Percentiles rank a stretch among this genome's conserved stretches.
Evolutionary conservation across 306 rosid genomes (phyloP).

Genomic region (Gastrolobium bilobum): DNA sequence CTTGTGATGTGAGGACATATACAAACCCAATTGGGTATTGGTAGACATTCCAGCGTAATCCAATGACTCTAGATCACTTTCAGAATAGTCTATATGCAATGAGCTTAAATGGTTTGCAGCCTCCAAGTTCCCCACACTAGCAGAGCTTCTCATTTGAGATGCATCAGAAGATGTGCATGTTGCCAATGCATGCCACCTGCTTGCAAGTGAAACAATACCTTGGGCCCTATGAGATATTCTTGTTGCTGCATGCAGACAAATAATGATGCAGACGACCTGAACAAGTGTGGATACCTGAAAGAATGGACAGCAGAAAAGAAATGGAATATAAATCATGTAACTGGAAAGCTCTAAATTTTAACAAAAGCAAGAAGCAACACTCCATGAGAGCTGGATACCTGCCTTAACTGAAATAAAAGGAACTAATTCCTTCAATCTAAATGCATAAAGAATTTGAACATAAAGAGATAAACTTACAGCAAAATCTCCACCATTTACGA

Average conservation of each 20-base stretch:
- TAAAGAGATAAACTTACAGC: conserved; percentile 71
- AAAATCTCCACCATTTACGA: conserved; percentile 80
- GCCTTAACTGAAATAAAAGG: background rate
- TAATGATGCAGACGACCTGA: conserved; percentile 83
- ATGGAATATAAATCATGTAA: background rate
- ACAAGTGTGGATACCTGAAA: conserved; percentile 78
- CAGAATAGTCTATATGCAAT: conserved; percentile 64
- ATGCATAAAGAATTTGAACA: conserved; percentile 31
- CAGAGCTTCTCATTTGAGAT: conserved; percentile 59
- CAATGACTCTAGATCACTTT: conserved; percentile 77
- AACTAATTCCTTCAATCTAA: conserved; percentile 20
- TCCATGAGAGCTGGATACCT: background rate
- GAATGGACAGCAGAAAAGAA: conserved; percentile 18
- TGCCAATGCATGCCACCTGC: conserved; percentile 83
- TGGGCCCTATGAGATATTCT: conserved; percentile 91
- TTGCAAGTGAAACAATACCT: conserved; percentile 73
- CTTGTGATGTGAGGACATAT: conserved; percentile 77
- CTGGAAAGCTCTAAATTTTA: background rate
- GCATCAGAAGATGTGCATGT: conserved; percentile 68
- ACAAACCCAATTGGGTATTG: conserved; percentile 65
- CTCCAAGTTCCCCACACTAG: conserved; percentile 56
- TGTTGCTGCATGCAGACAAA: conserved; percentile 85
- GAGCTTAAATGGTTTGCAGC: conserved; percentile 56
- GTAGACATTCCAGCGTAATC: conserved; percentile 61
- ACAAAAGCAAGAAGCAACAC: conserved; percentile 22